Conservation (phyloP, 208 protist species). For the Strigomonas galati region DNA sequence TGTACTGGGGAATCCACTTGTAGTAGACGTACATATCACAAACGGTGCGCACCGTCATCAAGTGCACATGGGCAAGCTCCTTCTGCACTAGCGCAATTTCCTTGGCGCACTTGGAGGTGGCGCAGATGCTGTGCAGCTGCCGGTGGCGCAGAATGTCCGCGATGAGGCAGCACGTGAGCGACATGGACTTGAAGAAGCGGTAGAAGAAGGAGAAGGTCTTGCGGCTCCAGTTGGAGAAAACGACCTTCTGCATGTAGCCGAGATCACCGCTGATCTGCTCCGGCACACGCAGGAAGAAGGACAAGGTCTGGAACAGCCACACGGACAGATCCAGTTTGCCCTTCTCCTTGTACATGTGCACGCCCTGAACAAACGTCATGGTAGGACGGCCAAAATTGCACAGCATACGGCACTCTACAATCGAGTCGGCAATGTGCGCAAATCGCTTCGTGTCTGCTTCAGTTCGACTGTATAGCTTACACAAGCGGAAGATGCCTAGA, state of each 20-base stretch:
- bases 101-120: neutral
- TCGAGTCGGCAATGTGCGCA: conserved; percentile 42
- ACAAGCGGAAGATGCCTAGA: conserved; percentile 56
- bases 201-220: conserved; percentile 66
- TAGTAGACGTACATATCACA: conserved; percentile 91
- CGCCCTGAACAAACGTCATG: conserved; percentile 49
- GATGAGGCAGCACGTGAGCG: conserved; percentile 67
- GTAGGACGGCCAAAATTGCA: conserved; percentile 67
- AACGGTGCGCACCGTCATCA: conserved; percentile 65
- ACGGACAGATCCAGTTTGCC: conserved; percentile 27
- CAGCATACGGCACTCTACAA: conserved; percentile 89
- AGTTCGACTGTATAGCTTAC: conserved; percentile 44
- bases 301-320: conserved; percentile 53
- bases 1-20: conserved; percentile 84
- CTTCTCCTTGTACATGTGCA: conserved; percentile 24
- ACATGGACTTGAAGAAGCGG: conserved; percentile 88
- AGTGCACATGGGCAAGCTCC: conserved; percentile 36
- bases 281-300: conserved; percentile 57
- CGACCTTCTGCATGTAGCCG: conserved; percentile 80
- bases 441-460: conserved; percentile 30
- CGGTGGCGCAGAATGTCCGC: conserved; percentile 34
- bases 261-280: conserved; percentile 85
- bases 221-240: conserved; percentile 73
- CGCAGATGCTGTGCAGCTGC: conserved; percentile 7
- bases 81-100: neutral